Conservation (phyloP, 192 early-diverging fungal species). For the Coemansia sp. region DNA sequence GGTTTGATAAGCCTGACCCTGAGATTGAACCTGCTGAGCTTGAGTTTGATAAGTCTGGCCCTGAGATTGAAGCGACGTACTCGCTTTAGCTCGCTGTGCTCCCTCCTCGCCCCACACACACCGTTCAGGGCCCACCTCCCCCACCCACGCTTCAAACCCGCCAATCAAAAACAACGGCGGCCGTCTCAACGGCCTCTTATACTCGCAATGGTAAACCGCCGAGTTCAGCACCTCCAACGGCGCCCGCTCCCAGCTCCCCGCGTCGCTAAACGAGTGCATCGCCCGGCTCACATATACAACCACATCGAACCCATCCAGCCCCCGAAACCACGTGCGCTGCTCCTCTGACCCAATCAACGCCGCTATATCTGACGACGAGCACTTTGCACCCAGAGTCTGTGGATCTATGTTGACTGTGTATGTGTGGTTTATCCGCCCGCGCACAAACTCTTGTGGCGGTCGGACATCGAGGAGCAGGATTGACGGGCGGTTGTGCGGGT, state of each 20-base stretch:
- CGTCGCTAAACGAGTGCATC: constrained; percentile 46
- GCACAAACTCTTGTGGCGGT: constrained; percentile 63
- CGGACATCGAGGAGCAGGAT: constrained; percentile 79
- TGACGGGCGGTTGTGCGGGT: constrained; percentile 32
- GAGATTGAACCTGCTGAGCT: neutral
- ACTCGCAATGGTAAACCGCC: constrained; percentile 66
- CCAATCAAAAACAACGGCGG: constrained; percentile 72
- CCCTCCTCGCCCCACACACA: constrained; percentile 35
- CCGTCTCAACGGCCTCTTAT: constrained; percentile 51
- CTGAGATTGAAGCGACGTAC: neutral
- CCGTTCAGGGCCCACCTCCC: constrained; percentile 41
- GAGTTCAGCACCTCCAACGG: constrained; percentile 51
- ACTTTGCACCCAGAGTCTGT: constrained; percentile 57
- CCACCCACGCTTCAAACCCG: constrained; percentile 77
- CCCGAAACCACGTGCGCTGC: constrained; percentile 66
- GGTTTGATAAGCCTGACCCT: neutral
- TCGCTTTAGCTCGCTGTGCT: constrained; percentile 2
- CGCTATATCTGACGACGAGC: constrained; percentile 56
- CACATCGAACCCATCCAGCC: constrained; percentile 66
- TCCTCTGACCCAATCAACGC: constrained; percentile 56
- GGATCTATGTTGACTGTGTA: constrained; percentile 78
- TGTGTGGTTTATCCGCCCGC: constrained; percentile 67
- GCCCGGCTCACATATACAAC: constrained; percentile 71
- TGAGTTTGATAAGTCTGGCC: neutral
- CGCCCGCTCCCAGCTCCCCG: constrained; percentile 15